Conservation (phyloP, 2,329 filamentous ascomycete genomes). For the Verticillium longisporum region DNA sequence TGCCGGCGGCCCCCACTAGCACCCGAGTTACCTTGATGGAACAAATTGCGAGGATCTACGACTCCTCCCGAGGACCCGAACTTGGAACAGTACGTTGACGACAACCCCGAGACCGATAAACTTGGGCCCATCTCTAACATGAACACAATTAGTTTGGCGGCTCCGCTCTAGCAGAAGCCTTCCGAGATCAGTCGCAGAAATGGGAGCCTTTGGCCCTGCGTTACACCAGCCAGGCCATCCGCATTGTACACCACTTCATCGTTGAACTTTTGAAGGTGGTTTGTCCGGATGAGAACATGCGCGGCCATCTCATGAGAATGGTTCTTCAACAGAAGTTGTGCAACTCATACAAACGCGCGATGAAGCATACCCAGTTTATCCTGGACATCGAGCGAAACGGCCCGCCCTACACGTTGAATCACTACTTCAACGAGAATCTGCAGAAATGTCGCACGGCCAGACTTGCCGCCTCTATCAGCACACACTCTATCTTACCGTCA, state of each 20-base stretch:
- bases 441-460: constrained; percentile 16
- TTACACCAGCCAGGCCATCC: constrained; percentile 45
- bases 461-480: neutral
- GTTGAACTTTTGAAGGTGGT: constrained; percentile 27
- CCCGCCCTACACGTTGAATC: constrained; percentile 42
- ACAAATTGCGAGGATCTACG: neutral
- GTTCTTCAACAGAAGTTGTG: constrained; percentile 40
- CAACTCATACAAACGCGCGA: constrained; percentile 36
- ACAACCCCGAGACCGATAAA: neutral
- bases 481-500: too few species aligned
- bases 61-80: neutral
- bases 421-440: constrained; percentile 39
- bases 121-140: neutral
- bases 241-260: constrained; percentile 47
- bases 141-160: constrained; percentile 25
- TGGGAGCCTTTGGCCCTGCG: constrained; percentile 41
- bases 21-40: neutral
- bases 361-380: constrained; percentile 43
- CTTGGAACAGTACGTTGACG: constrained; percentile 1
- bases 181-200: constrained; percentile 46
- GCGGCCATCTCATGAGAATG: constrained; percentile 28
- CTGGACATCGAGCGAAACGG: constrained; percentile 41
- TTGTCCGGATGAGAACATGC: constrained; percentile 36
- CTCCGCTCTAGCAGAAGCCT: constrained; percentile 33
- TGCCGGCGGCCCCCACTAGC: too few species aligned